phyloP scores from a whole-genome alignment of 2,329 filamentous ascomycete genomes.

The Trichocomaceae sp. region DNA sequence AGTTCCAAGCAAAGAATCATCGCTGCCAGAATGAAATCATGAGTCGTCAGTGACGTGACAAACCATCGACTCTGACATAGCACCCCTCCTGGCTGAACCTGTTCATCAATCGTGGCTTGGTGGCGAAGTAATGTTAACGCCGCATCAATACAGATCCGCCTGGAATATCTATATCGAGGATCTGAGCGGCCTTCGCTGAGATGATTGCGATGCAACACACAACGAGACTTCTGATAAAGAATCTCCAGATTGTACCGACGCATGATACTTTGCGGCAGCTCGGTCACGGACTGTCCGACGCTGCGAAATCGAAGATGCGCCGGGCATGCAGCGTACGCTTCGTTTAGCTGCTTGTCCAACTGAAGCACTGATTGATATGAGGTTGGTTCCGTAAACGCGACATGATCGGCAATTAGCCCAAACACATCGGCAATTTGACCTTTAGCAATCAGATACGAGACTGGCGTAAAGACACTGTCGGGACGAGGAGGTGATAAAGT shows the following conservation, averaged over 20 bases:
- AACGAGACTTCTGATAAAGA: conserved; percentile 46
- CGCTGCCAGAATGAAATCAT: conserved; percentile 57
- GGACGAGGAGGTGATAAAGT: conserved; percentile 51
- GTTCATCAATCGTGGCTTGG: conserved; percentile 45
- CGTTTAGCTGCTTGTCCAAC: conserved; percentile 31
- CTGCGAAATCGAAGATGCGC: conserved; percentile 20
- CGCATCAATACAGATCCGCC: conserved; percentile 42
- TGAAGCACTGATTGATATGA: conserved; percentile 33
- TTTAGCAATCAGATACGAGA: conserved; percentile 33
- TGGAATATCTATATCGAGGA: conserved; percentile 37
- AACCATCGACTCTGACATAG: conserved; percentile 52
- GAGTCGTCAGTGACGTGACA: conserved; percentile 50
- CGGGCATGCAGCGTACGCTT: conserved; percentile 22
- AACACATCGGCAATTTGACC: conserved; percentile 30
- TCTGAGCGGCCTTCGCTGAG: conserved; percentile 36
- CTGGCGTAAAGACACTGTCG: conserved; percentile 46
- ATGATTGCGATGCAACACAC: conserved; percentile 50
- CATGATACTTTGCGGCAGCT: conserved; percentile 47
- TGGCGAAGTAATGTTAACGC: conserved; percentile 45
- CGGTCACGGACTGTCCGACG: conserved; percentile 38
- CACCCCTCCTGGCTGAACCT: conserved; percentile 49
- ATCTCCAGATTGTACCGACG: conserved; percentile 47
- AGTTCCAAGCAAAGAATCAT: conserved; percentile 52
- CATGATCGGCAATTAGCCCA: conserved; percentile 34
- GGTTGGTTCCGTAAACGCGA: conserved; percentile 26